Conservation (phyloP, 2,329 filamentous ascomycete species). For the Arthrobotrys conoides region DNA sequence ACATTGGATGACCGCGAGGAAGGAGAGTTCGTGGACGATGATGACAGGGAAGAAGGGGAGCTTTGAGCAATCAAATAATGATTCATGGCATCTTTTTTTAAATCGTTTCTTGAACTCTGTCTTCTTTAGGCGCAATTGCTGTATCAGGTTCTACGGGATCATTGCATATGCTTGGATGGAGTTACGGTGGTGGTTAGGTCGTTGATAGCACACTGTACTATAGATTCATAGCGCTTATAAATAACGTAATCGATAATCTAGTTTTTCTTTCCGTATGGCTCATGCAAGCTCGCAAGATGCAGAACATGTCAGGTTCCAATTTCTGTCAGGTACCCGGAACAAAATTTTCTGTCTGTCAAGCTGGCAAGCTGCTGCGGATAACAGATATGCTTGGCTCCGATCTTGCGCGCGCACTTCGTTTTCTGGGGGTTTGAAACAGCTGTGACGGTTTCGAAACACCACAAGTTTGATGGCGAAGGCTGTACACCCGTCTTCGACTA, state of each 20-base stretch:
- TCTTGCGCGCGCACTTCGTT: slow-evolving; percentile 30
- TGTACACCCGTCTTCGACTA: slow-evolving; percentile 28
- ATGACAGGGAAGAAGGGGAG: slow-evolving; percentile 58
- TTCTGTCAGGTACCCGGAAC: slow-evolving; percentile 25
- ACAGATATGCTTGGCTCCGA: slow-evolving; percentile 27
- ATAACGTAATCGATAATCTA: slow-evolving; percentile 53
- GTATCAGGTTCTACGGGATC: slow-evolving; percentile 56
- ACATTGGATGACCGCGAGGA: slow-evolving; percentile 59
- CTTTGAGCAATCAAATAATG: slow-evolving; percentile 34
- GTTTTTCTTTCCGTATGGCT: background rate
- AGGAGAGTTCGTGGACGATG: slow-evolving; percentile 56
- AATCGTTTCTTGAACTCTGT: slow-evolving; percentile 14
- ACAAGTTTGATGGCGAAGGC: slow-evolving; percentile 51
- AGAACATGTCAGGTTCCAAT: slow-evolving; percentile 5
- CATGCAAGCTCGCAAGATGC: slow-evolving; percentile 27
- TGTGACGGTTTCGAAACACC: slow-evolving; percentile 60
- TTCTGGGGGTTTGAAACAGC: slow-evolving; percentile 51
- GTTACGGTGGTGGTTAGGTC: slow-evolving; percentile 58
- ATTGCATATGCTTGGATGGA: slow-evolving; percentile 53
- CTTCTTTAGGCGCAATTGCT: slow-evolving; percentile 46
- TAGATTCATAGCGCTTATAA: slow-evolving; percentile 60
- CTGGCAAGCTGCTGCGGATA: slow-evolving; percentile 30
- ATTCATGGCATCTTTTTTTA: slow-evolving; percentile 15
- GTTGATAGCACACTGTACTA: slow-evolving; percentile 56
- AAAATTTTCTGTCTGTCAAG: background rate